A percentile compares a stretch with the other conserved stretches of the same genome.
Conservation (phyloP, 495 filamentous ascomycete species). For the Cercophora samala region DNA sequence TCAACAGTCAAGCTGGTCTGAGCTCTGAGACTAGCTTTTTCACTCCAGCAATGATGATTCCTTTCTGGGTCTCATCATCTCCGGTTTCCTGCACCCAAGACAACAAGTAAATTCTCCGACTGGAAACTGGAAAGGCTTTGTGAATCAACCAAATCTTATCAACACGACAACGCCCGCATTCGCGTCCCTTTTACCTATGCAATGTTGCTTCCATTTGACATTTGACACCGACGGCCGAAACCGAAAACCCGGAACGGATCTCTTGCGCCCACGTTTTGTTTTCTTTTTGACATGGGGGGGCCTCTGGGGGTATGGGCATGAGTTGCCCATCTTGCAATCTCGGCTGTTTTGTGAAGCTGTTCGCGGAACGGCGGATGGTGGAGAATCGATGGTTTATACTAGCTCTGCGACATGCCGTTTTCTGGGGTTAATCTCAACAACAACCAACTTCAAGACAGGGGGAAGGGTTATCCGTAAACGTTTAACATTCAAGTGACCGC, state of each 20-base stretch:
- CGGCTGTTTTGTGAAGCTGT: not conserved
- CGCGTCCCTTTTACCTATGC: not conserved
- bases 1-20: no score
- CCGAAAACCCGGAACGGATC: not conserved
- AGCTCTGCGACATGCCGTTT: not conserved
- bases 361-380: not conserved
- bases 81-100: not conserved
- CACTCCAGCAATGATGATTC: no score
- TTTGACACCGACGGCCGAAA: not conserved
- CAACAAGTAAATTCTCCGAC: not conserved
- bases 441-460: not conserved
- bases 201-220: no score
- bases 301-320: no score
- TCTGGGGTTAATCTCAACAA: not conserved
- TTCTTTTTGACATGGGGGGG: not conserved
- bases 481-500: not conserved
- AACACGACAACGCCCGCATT: not conserved
- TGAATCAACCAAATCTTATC: not conserved
- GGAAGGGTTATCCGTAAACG: no score
- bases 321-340: not conserved
- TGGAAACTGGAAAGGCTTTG: not conserved
- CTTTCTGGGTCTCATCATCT: not conserved
- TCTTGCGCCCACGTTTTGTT: not conserved
- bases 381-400: not conserved
- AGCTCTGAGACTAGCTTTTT: no score